Base-by-base conservation (phyloP, 2,329 filamentous ascomycete genomes). In the Aspergillus carbonarius region DNA sequence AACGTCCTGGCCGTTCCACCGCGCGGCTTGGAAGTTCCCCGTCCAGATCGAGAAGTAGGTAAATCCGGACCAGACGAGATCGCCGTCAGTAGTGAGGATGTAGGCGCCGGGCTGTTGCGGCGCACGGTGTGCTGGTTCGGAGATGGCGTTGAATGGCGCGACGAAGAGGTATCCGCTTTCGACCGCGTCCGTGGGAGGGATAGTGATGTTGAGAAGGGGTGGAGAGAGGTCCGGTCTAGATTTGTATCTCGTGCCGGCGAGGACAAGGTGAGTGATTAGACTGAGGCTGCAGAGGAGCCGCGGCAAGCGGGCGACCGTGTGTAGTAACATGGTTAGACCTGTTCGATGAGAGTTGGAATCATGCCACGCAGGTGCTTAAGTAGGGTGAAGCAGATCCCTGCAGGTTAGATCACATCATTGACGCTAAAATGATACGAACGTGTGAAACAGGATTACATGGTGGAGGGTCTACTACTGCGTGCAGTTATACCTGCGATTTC, bases 21-120 rank as follows among this genome's bases (percentile, higher is more conserved):
- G 52, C 1, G 62, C 60, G 9, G 72, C 0, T 66, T 78, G 81
- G 68, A 85, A 83, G 64, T 83, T 83, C 57, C 75, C 78, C 0
- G 77, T 66, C 77, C 79, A 82, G 55, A 78, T 79, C 42, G 75
- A 76, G 60, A 78, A 82, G 61, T 79, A 77, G 2, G 76, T 78
- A 48, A 80, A 80, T 3, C 82, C 81, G 0, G 82, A 83, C 82
- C 82, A 85, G 3, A 85, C 74, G 0, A 85, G 71, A 47, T 83
- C 80, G 0, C 82, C 82, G 32, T 81, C 68, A 58, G 82, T 77
- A 3, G 75, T 73, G 61, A 83, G 79, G 58, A 85, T 84, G 63
- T 84, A 84, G 0, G 81, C 78, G 0, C 74, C 81, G 0, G 80
- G 74, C 66, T 83, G 81, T 12, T 75, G 72, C 10, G 81, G 80